phyloP scores from a whole-genome alignment of 1,284 basidiomycete genomes.

The Cutaneotrichosporon dermatis region DNA sequence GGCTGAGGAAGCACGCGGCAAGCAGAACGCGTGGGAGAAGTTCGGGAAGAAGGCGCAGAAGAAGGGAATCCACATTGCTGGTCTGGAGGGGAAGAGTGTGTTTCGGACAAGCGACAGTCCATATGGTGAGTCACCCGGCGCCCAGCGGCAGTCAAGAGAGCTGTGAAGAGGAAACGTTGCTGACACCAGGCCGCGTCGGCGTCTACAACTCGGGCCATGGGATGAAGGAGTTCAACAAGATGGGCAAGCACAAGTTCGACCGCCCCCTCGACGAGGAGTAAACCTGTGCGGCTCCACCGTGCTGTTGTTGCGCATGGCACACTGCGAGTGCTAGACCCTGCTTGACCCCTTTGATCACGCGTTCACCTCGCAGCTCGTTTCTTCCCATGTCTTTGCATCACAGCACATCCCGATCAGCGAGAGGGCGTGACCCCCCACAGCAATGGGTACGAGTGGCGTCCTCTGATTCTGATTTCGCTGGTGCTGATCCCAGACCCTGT shows the following conservation, averaged over 20 bases:
- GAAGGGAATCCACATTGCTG: conserved; percentile 83
- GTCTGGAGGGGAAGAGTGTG: conserved; percentile 78
- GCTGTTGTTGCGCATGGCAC: conserved; percentile 20
- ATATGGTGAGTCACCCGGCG: conserved; percentile 78
- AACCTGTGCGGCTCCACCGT: no score
- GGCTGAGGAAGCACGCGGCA: conserved; percentile 79
- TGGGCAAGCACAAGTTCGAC: conserved; percentile 79
- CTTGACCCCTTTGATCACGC: conserved; percentile 27
- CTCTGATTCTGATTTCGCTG: not conserved
- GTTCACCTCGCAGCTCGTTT: not conserved
- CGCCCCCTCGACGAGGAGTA: conserved; percentile 67
- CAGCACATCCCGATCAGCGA: not conserved
- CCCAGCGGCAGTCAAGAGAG: conserved; percentile 21
- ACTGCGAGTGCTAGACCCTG: conserved; percentile 34
- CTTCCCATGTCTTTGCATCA: not conserved
- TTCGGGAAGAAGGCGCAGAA: conserved; percentile 95
- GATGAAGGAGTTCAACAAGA: conserved; percentile 67
- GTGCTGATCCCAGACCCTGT: conserved; percentile 2
- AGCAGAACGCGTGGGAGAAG: conserved; percentile 93
- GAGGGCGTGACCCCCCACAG: not conserved
- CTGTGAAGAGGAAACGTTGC: conserved; percentile 8
- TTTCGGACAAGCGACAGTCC: conserved; percentile 96
- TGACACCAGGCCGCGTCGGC: conserved; percentile 60
- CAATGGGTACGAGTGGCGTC: conserved; percentile 1
- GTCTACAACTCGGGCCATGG: conserved; percentile 91